Conservation (phyloP, 2,329 filamentous ascomycete species). For the Aspergillus intermedius region DNA sequence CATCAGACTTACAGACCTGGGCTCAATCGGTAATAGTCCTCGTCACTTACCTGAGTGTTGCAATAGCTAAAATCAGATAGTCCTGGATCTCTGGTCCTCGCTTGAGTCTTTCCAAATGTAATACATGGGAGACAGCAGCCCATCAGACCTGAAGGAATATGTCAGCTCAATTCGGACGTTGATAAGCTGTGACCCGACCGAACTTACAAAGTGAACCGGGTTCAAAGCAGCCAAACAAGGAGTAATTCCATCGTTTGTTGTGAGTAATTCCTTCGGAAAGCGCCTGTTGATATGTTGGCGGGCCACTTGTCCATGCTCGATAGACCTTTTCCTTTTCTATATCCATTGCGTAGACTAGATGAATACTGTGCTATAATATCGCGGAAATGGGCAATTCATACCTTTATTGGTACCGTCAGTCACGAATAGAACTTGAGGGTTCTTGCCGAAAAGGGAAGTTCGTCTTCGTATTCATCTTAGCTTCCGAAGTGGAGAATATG, state of each 20-base stretch:
- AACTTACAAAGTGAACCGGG: constrained; percentile 13
- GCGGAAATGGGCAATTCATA: not conserved
- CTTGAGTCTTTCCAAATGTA: constrained; percentile 14
- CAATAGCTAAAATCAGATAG: constrained; percentile 6
- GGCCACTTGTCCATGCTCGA: constrained; percentile 3
- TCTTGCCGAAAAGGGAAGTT: constrained; percentile 3
- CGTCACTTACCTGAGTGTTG: constrained; percentile 6
- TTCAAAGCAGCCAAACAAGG: constrained; percentile 10
- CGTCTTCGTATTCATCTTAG: constrained; percentile 2
- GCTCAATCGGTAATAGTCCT: not conserved
- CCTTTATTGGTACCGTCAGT: not conserved
- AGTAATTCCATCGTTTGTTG: constrained; percentile 11
- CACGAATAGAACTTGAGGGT: not conserved
- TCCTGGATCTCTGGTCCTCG: constrained; percentile 4
- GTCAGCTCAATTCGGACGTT: not conserved
- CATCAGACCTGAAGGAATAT: not conserved
- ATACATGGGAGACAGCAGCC: constrained; percentile 11
- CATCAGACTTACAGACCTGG: not conserved
- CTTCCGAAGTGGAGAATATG: too few relatives aligned
- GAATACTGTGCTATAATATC: not conserved
- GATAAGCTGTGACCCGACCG: not conserved
- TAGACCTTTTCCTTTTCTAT: constrained; percentile 5
- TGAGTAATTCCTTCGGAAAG: constrained; percentile 4
- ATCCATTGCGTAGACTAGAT: not conserved
- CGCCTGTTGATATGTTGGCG: constrained; percentile 4